Base-by-base conservation (phyloP, 768 basidiomycete species). In the Tulasnella sp. region DNA sequence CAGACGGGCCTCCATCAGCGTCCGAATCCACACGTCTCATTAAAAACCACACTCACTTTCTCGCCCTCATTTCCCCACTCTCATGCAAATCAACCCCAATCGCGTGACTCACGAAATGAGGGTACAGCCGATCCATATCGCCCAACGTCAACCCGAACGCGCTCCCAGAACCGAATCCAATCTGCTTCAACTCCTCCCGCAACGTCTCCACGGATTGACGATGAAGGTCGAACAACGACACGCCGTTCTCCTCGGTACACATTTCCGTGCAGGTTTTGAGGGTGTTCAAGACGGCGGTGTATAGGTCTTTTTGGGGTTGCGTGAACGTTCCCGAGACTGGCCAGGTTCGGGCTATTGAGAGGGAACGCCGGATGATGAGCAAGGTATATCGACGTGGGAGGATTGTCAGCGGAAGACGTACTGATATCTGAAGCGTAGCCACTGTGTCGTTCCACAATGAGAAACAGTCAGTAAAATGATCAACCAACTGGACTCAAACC, bases 401-500 rank as follows among this genome's bases (percentile, higher is more conserved):
- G 42, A 17, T 29, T 22, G 29, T 36, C 71, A 38, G 39, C 22
- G 38, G 9, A 14, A n/a, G 71, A 78, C 89, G 78, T 78, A 93
- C 93, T 97, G 79, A 98, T 96, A 81, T 99, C 97, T 67, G 94
- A 94, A 8, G 95, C 94, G 80, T 98, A 98, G 45, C 94, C 94
- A 78, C 93, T 94, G 64, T 17, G 3, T 78, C 39, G 36, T 22
- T 37, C 22, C 1, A 3, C 12, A 45, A 14, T 36, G 17, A 25
- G 1, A 9, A 67, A 42, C 39, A 2, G 42, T 38, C 36, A 29
- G 76, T 15, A 29, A 76, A 77, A 67, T 14, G 76, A 38, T 67
- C 34, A 77, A 77, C 31, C 58, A 17, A 15, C 49, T n/a, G 5
- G 12, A 1, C 12, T 14, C 0, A 36, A 64, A 45, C 2, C 14